A percentile compares a stretch with the other conserved stretches of the same genome.
phyloP scores from a whole-genome alignment of 2,329 filamentous ascomycete species.

The Septoria linicola region DNA sequence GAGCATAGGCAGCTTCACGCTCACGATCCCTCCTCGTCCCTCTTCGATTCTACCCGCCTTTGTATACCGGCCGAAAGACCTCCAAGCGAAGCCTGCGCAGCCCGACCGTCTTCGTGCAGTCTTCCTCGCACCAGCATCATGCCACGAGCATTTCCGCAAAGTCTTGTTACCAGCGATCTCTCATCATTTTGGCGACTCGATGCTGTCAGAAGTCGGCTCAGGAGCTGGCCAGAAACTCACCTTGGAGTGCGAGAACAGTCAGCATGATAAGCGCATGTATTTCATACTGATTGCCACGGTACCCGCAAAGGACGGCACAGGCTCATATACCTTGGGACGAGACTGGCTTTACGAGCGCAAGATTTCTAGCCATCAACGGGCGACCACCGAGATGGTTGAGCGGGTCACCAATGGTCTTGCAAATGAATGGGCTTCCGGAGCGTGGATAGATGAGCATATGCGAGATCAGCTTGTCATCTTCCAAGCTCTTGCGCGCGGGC shows the following conservation, averaged over 20 bases:
- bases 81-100: background rate
- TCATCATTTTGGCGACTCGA: conserved; percentile 18
- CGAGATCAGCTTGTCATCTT: conserved; percentile 61
- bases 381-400: conserved; percentile 40
- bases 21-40: conserved; percentile 48
- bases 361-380: conserved; percentile 22
- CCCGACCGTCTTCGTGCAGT: conserved; percentile 35
- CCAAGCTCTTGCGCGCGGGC: conserved; percentile 54
- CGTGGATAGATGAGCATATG: conserved; percentile 56
- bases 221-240: background rate
- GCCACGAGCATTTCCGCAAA: conserved; percentile 32
- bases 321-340: conserved; percentile 51
- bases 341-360: conserved; percentile 52
- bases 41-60: conserved; percentile 39
- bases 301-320: conserved; percentile 20
- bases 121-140: conserved; percentile 40
- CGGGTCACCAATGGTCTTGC: conserved; percentile 48
- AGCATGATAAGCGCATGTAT: conserved; percentile 44
- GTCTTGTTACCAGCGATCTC: conserved; percentile 15
- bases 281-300: conserved; percentile 55
- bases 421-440: conserved; percentile 47
- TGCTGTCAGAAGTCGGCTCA: background rate
- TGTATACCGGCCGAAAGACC: conserved; percentile 35
- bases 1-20: conserved; percentile 51
- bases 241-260: conserved; percentile 27